Percentiles rank a stretch among this genome's conserved stretches.
Evolutionary conservation across 768 basidiomycete genomes (phyloP).

Genomic region (Russula griseocarnosa): DNA sequence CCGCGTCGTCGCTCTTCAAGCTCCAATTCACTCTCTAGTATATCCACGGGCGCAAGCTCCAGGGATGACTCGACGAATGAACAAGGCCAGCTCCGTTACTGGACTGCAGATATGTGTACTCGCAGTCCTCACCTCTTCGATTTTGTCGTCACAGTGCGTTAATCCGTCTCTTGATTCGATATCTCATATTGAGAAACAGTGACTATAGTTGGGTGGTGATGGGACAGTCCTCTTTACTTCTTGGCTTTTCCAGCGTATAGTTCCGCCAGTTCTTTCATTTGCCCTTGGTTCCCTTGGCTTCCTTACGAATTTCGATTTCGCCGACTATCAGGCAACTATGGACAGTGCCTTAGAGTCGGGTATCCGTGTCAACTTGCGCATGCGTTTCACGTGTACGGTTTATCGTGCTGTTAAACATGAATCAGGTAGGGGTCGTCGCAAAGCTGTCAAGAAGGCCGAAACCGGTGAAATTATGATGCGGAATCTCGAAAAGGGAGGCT

Average conservation of each 20-base stretch:
- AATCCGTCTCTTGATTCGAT: neutral
- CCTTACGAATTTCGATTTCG: slow-evolving; percentile 94
- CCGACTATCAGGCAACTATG: slow-evolving; percentile 79
- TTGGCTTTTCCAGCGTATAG: slow-evolving; percentile 97
- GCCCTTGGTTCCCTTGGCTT: slow-evolving; percentile 97
- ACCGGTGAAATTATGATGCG: slow-evolving; percentile 98
- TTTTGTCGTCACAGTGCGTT: slow-evolving; percentile 90
- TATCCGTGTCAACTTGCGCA: slow-evolving; percentile 94
- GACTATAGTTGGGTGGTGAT: slow-evolving; percentile 84
- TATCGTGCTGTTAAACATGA: slow-evolving; percentile 85
- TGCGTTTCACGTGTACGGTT: slow-evolving; percentile 99
- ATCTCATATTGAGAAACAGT: neutral
- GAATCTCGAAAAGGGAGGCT: slow-evolving; percentile 83
- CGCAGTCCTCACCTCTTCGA: slow-evolving; percentile 90
- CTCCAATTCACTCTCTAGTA: slow-evolving; percentile 55
- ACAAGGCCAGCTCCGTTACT: slow-evolving; percentile 93
- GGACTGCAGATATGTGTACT: slow-evolving; percentile 96
- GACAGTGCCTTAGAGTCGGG: slow-evolving; percentile 86
- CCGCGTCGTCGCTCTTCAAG: slow-evolving; percentile 72
- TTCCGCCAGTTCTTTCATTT: slow-evolving; percentile 97
- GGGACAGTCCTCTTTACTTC: slow-evolving; percentile 98
- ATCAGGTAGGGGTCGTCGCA: slow-evolving; percentile 51
- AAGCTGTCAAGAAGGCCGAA: slow-evolving; percentile 88
- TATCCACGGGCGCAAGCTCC: slow-evolving; percentile 44
- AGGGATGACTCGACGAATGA: slow-evolving; percentile 46